A percentile compares a stretch with the other conserved stretches of the same genome.
These are phyloP conservation scores for Sesbania bispinosa DNA, from an alignment of 306 rosid genomes.

Conservation along the genomic window DNA sequence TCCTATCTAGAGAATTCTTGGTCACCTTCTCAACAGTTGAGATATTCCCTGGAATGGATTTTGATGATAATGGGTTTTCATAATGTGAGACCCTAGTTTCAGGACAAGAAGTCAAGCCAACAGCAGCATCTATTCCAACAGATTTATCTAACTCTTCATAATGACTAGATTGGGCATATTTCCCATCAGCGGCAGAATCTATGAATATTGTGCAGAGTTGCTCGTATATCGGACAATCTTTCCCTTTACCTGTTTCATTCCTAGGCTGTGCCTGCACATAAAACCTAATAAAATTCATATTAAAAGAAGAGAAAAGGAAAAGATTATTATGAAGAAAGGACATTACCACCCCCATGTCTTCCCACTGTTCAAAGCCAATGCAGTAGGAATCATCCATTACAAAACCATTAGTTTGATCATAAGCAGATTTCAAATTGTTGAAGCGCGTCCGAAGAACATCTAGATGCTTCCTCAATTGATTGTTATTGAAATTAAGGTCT, in stretches of 20 bases:
- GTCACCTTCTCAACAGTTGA: conserved; percentile 36
- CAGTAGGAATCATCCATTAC: conserved; percentile 62
- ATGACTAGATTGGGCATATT: conserved; percentile 85
- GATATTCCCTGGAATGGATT: conserved; percentile 32
- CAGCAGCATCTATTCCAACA: conserved; percentile 28
- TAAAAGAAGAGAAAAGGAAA: background rate
- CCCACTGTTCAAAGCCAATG: conserved; percentile 72
- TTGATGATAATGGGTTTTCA: conserved; percentile 40
- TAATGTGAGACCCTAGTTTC: conserved; percentile 35
- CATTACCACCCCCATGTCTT: conserved; percentile 74
- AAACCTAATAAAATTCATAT: conserved; percentile 26
- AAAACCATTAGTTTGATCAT: conserved; percentile 65
- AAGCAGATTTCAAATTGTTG: conserved; percentile 56
- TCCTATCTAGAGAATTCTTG: conserved; percentile 47
- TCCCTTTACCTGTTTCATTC: conserved; percentile 56
- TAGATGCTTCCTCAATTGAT: conserved; percentile 87
- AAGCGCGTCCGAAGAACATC: conserved; percentile 86
- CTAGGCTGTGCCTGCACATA: conserved; percentile 51
- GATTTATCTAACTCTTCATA: conserved; percentile 64
- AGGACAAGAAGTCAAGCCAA: conserved; percentile 38
- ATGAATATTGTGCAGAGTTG: conserved; percentile 74
- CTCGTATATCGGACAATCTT: conserved; percentile 82
- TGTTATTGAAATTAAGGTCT: conserved; percentile 80
- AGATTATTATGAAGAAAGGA: background rate
- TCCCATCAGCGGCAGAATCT: conserved; percentile 69